Base-by-base conservation (phyloP, 495 filamentous ascomycete species). In the Aspergillus carlsbadensis region DNA sequence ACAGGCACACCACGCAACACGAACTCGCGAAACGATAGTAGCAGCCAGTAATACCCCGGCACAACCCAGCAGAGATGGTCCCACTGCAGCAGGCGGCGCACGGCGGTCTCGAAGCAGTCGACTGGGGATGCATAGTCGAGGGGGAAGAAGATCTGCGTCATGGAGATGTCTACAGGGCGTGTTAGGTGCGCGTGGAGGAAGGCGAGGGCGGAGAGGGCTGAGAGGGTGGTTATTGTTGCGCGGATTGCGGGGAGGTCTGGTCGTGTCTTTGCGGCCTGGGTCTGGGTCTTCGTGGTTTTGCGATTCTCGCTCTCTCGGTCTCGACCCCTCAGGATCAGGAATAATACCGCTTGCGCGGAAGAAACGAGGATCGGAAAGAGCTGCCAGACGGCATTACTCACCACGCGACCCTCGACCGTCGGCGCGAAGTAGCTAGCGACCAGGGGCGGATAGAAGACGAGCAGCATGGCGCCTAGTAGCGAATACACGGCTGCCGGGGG, bases 301-400 rank as follows among this genome's bases (percentile, higher is more conserved):
- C n/a, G n/a, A n/a, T n/a, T 7, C 41, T 48, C 39, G 14, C 13
- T 21, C 5, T 31, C 41, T 1, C 49, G 40, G 36, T 14, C n/a
- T 34, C 36, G n/a, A 42, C 3, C 18, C 3, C 14, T 13, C 20
- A n/a, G 26, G 20, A 45, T 7, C 31, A 7, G 3, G 26, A 33
- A 5, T 37, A 15, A 22, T 34, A 7, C 13, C 34, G 34, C 0
- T 49, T 67, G 64, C 3, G 62, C 18, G 0, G 62, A 15, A 6
- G 61, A 58, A 4, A 64, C 50, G 22, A 56, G 36, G 3, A 67
- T 14, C 5, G 65, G 65, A 51, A 64, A 64, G 0, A 64, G 15
- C 36, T 67, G 61, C 65, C 65, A 67, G 36, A 53, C n/a, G 11
- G 59, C 65, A 41, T 64, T 64, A 34, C 40, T 50, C 13, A 10